phyloP scores from a whole-genome alignment of 208 protist species.

The Leishmania aethiopica region DNA sequence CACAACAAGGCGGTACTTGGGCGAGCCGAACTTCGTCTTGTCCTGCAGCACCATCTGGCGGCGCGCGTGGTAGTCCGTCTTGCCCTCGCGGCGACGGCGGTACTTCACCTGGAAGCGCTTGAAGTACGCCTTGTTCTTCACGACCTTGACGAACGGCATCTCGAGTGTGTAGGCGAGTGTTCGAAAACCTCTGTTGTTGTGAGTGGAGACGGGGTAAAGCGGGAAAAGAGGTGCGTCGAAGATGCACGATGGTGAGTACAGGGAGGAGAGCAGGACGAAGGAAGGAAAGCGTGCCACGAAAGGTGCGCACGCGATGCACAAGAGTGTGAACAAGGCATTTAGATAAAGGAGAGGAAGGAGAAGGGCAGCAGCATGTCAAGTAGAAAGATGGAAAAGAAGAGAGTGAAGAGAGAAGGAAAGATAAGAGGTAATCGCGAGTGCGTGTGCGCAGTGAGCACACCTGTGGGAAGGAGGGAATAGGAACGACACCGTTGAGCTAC shows the following conservation, averaged over 20 bases:
- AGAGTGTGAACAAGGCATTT: not conserved
- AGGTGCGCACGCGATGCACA: not conserved
- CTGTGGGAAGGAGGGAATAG: not conserved
- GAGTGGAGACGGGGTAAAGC: not conserved
- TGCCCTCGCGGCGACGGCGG: constrained; percentile 96
- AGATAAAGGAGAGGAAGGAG: not conserved
- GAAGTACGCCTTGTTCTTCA: constrained; percentile 98
- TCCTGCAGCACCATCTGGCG: constrained; percentile 97
- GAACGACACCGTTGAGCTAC: not conserved
- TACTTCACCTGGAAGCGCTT: constrained; percentile 99
- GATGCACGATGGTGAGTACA: not conserved
- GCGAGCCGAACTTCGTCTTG: constrained; percentile 99
- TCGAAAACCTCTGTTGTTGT: not conserved
- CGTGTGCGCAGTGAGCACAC: not conserved
- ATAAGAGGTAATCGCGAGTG: not conserved
- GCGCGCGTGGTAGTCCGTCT: constrained; percentile 99
- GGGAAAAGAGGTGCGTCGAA: not conserved
- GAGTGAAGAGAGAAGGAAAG: not conserved
- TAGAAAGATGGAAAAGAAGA: not conserved
- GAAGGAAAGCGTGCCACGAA: not conserved
- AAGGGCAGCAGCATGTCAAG: not conserved
- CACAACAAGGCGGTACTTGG: constrained; percentile 98
- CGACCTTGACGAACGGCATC: constrained; percentile 91
- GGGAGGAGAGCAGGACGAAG: not conserved
- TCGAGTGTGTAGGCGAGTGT: not conserved